Evolutionary conservation across 768 basidiomycete genomes (phyloP).

Genomic region (Sarcodon aspratus): DNA sequence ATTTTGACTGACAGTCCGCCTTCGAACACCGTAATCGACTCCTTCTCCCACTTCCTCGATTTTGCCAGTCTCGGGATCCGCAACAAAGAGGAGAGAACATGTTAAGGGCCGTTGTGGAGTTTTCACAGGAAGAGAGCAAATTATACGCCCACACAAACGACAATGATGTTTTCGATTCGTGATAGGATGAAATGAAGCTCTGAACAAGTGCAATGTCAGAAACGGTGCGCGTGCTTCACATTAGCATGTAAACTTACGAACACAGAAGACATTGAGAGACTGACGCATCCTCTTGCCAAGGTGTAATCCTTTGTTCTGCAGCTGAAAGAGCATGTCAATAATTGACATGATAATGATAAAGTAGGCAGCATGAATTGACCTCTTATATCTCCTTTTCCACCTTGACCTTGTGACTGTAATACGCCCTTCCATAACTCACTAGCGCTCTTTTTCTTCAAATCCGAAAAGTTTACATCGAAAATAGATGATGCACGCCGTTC

Average conservation of each 20-base stretch:
- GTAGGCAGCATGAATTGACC: constrained; percentile 26
- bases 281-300: constrained; percentile 80
- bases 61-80: constrained; percentile 62
- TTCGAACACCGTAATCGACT: constrained; percentile 72
- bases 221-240: neutral
- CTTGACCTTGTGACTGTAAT: constrained; percentile 28
- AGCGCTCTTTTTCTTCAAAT: constrained; percentile 49
- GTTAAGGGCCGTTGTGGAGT: constrained; percentile 49
- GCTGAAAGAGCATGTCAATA: constrained; percentile 22
- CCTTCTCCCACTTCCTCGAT: constrained; percentile 83
- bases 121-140: constrained; percentile 82
- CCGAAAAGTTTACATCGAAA: constrained; percentile 56
- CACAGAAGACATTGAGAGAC: constrained; percentile 82
- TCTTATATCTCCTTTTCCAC: constrained; percentile 53
- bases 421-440: constrained; percentile 64
- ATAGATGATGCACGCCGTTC: constrained; percentile 50
- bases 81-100: constrained; percentile 79
- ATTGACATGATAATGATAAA: neutral
- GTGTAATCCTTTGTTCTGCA: constrained; percentile 86
- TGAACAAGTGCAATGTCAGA: constrained; percentile 9
- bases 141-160: constrained; percentile 82
- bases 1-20: constrained; percentile 25
- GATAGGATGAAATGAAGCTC: constrained; percentile 73
- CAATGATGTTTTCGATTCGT: constrained; percentile 97
- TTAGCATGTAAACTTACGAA: constrained; percentile 33